Base-by-base conservation (phyloP, 495 filamentous ascomycete genomes). In the Cetradonia linearis region DNA sequence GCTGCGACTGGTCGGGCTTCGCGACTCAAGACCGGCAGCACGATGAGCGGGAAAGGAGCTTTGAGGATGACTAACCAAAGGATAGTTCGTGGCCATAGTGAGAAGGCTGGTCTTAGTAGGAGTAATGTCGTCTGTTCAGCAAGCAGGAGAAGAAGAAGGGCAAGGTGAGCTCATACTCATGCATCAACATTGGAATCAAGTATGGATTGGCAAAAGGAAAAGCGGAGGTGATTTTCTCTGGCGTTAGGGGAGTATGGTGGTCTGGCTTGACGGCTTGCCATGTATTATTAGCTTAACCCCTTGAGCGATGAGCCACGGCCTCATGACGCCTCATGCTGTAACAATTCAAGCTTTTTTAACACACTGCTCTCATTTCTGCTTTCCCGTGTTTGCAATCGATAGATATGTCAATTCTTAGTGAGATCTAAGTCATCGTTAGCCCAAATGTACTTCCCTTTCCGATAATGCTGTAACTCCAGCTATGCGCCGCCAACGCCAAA, bases 1-100 rank as follows among this genome's bases (percentile, higher is more conserved):
- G 86, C 88, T 88, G 88, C 88, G 87, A 91, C 88, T 84, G 83
- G 86, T 82, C 81, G 76, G 82, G 85, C 82, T 80, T 87, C 89
- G 88, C 88, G 80, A 79, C 77, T 73, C 63, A 69, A 63, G 63
- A 66, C 68, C 68, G 66, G 65, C 63, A 59, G 63, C 58, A 62
- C 50, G 47, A 57, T 38, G 64, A 60, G 55, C 34, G 38, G 36
- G 34, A 30, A 38, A 8, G 20, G 53, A 55, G 44, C 30, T 38
- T 23, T 30, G 56, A 48, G 53, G 42, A 53, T n/a, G 58, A 59
- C 36, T 9, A 56, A 46, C 38, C 33, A 23, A 47, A 33, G 37
- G 49, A 10, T 60, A 47, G 34, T 9, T 53, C 47, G 62, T 31
- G 14, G 62, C 40, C 9, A 5, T 10, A 16, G 62, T 50, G 49